Conservation (phyloP, 2,329 filamentous ascomycete genomes). For the Colletotrichum lentis region DNA sequence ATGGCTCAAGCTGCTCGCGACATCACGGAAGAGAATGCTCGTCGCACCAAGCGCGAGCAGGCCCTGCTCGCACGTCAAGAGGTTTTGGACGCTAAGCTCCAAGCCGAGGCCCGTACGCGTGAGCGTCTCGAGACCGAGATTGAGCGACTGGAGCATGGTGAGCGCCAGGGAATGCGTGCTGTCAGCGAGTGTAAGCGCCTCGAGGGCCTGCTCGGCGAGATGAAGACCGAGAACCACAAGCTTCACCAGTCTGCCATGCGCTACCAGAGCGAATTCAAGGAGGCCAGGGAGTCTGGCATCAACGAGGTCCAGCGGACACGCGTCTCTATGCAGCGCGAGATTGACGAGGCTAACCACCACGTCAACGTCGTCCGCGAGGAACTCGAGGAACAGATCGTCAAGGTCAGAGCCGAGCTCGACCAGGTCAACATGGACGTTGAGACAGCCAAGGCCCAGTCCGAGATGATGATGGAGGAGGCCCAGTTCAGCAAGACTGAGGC, state of each 20-base stretch:
- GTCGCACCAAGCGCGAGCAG: constrained; percentile 80
- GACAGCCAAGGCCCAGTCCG: constrained; percentile 79
- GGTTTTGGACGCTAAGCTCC: constrained; percentile 78
- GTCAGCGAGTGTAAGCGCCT: constrained; percentile 69
- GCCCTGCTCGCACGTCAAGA: constrained; percentile 81
- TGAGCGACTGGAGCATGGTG: constrained; percentile 69
- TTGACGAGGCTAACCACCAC: constrained; percentile 85
- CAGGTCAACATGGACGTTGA: constrained; percentile 81
- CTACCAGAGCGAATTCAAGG: constrained; percentile 83
- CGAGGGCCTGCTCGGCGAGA: constrained; percentile 62
- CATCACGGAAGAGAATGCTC: constrained; percentile 82
- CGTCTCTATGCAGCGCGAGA: constrained; percentile 78
- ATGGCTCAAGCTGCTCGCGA: constrained; percentile 82
- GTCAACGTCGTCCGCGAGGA: constrained; percentile 84
- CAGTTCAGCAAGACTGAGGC: constrained; percentile 71
- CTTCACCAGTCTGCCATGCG: constrained; percentile 74
- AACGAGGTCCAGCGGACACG: constrained; percentile 84
- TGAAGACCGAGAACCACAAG: constrained; percentile 73
- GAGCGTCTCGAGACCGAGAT: constrained; percentile 73
- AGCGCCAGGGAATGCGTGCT: constrained; percentile 71
- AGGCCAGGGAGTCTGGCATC: constrained; percentile 80
- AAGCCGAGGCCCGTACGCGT: constrained; percentile 75
- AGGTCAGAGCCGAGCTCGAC: constrained; percentile 78
- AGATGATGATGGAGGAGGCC: constrained; percentile 85
- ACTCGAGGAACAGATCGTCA: constrained; percentile 79